Conservation (phyloP, 805 yeast species). For the Pichia rugopelliculosa region DNA sequence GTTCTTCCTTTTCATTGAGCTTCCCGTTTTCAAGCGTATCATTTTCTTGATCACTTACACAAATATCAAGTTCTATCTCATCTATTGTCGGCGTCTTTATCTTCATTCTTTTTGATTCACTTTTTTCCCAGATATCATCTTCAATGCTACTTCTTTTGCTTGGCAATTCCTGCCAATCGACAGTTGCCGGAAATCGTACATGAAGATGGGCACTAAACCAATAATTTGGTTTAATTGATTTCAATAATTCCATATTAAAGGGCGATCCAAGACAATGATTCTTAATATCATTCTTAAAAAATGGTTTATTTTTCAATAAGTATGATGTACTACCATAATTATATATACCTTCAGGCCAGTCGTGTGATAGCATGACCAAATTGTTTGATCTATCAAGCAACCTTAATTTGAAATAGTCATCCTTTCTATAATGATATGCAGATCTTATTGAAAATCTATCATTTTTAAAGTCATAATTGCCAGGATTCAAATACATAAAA, state of each 20-base stretch:
- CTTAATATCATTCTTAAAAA: slow-evolving; percentile 56
- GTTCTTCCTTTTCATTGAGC: slow-evolving; percentile 28
- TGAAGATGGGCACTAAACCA: slow-evolving; percentile 95
- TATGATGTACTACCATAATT: slow-evolving; percentile 48
- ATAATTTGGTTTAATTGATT: slow-evolving; percentile 47
- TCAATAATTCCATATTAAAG: slow-evolving; percentile 47
- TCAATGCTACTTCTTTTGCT: slow-evolving; percentile 14
- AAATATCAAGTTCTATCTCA: slow-evolving; percentile 14
- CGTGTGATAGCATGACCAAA: slow-evolving; percentile 72
- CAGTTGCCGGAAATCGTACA: slow-evolving; percentile 53
- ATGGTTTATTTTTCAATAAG: slow-evolving; percentile 56
- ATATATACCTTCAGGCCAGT: slow-evolving; percentile 87
- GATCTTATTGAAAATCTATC: slow-evolving; percentile 41
- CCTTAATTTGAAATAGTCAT: slow-evolving; percentile 51
- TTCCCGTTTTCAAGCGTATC: background rate
- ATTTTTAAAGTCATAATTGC: slow-evolving; percentile 41
- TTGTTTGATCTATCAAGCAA: slow-evolving; percentile 25
- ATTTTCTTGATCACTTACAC: background rate
- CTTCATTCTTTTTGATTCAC: slow-evolving; percentile 15
- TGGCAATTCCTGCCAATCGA: background rate
- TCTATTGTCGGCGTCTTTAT: background rate
- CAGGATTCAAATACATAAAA: slow-evolving; percentile 32
- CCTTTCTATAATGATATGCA: slow-evolving; percentile 66
- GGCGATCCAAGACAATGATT: slow-evolving; percentile 66
- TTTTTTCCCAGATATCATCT: background rate